phyloP scores from a whole-genome alignment of 1,139 yeast species.

The Suhomyces choctaworum region DNA sequence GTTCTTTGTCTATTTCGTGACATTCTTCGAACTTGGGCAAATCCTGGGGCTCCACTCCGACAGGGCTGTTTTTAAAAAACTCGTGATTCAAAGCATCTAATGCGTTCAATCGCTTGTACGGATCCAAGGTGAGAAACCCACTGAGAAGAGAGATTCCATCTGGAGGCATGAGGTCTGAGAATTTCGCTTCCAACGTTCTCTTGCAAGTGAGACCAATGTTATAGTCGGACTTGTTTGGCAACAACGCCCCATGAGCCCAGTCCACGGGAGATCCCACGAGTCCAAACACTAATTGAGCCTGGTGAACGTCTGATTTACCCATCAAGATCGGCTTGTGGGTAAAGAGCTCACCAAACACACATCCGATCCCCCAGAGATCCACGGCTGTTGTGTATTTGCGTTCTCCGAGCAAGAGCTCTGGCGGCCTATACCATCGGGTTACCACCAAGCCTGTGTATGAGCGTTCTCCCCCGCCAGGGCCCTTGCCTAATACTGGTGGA shows the following conservation, averaged over 20 bases:
- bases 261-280: constrained; percentile 78
- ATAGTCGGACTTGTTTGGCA: constrained; percentile 59
- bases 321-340: constrained; percentile 78
- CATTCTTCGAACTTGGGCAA: constrained; percentile 78
- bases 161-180: constrained; percentile 32
- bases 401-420: constrained; percentile 86
- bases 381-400: constrained; percentile 87
- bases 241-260: constrained; percentile 64
- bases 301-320: constrained; percentile 89
- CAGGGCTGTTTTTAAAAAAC: constrained; percentile 67
- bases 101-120: constrained; percentile 73
- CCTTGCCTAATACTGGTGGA: constrained; percentile 55
- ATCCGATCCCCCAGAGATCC: constrained; percentile 97
- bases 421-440: constrained; percentile 97
- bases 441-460: constrained; percentile 90
- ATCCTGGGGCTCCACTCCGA: constrained; percentile 55
- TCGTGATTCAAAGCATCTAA: constrained; percentile 69
- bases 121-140: constrained; percentile 63
- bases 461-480: constrained; percentile 74
- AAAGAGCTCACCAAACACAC: constrained; percentile 92
- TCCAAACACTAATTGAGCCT: constrained; percentile 77
- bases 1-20: constrained; percentile 81
- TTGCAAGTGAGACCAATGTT: constrained; percentile 48
- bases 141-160: constrained; percentile 49
- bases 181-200: constrained; percentile 54